Evolutionary conservation across 352 stramenopile genomes (phyloP), one percentile per base, ranked within the genome.

Genomic region (Pythium chondricola): DNA sequence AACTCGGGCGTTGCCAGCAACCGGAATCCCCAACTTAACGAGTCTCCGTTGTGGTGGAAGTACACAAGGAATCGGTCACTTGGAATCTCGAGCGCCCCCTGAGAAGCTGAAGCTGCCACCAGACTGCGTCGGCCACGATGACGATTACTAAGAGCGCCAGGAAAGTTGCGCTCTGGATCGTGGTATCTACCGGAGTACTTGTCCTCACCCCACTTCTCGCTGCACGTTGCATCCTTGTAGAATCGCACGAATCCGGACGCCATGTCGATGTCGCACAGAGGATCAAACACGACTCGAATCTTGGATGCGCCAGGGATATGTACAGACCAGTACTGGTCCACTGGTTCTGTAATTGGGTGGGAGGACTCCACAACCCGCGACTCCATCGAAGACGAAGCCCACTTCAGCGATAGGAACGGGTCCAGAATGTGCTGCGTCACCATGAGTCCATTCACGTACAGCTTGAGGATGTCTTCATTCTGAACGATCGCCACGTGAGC

Each of bases 271-370:
- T 89, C 72, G 36, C 64, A 86, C 25, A 88, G 44, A 10, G 72
- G 65, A 53, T 93, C 79, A 58, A 93, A 91, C 0, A 63, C 87
- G 4, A 93, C 62, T 14, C 74, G 74, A 54, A 93, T 84, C 31
- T 71, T 85, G 3, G 58, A 62, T 20, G 82, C 79, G 4, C 75
- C 72, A n/a, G 76, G 78, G 56, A 91, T 81, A 25, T 83, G 71
- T 21, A 93, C 59, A 13, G 74, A 64, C 43, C 68, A 88, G 40
- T 88, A 90, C 53, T 83, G 69, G 50, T 86, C 75, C 4, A 67
- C 52, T 13, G 61, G 54, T 13, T 79, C 68, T 7, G 68, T 56
- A 21, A 71, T 62, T 16, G 81, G 81, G 50, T 92, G 81, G 0
- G 43, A 25, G 1, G 75, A 86, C 40, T 92, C 72, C 21, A 88